Percentiles rank a stretch among this genome's conserved stretches.
phyloP scores from a whole-genome alignment of 2,329 filamentous ascomycete species.

The Fusarium xylarioides region DNA sequence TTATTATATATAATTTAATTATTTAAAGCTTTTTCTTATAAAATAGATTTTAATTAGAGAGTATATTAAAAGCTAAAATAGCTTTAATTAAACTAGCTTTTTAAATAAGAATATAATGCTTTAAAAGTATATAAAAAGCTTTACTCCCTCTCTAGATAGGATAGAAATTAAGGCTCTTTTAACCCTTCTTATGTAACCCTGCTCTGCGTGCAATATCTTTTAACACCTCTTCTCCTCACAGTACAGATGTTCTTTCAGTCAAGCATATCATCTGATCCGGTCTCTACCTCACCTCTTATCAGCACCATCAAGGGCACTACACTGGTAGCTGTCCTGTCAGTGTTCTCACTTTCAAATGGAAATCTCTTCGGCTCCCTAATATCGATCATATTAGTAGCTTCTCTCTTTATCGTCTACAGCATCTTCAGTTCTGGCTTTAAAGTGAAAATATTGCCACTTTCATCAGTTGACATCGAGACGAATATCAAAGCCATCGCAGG shows the following conservation, averaged over 20 bases:
- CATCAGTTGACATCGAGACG: slow-evolving; percentile 40
- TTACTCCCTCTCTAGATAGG: too few relatives aligned
- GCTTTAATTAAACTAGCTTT: too few relatives aligned
- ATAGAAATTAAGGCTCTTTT: too few relatives aligned
- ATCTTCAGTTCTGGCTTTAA: slow-evolving; percentile 22
- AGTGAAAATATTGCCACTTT: neutral
- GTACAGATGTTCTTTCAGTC: slow-evolving; percentile 2
- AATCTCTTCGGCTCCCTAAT: slow-evolving; percentile 31
- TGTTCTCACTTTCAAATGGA: slow-evolving; percentile 42
- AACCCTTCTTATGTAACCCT: too few relatives aligned
- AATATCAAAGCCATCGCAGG: slow-evolving; percentile 38
- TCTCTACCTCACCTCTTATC: neutral
- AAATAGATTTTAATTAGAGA: too few relatives aligned
- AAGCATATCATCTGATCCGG: neutral
- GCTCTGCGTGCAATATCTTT: too few relatives aligned
- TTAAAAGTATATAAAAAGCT: too few relatives aligned
- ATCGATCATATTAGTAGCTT: slow-evolving; percentile 42
- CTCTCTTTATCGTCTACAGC: slow-evolving; percentile 45
- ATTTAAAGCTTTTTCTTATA: too few relatives aligned
- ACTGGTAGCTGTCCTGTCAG: neutral
- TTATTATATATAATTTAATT: too few relatives aligned
- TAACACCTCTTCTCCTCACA: slow-evolving; percentile 38
- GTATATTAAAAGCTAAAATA: too few relatives aligned
- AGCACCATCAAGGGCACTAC: neutral
- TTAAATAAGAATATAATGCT: too few relatives aligned